Percentiles rank a stretch among this genome's conserved stretches.
phyloP scores from a whole-genome alignment of 441 rosid species.

The Melastoma candidum region DNA sequence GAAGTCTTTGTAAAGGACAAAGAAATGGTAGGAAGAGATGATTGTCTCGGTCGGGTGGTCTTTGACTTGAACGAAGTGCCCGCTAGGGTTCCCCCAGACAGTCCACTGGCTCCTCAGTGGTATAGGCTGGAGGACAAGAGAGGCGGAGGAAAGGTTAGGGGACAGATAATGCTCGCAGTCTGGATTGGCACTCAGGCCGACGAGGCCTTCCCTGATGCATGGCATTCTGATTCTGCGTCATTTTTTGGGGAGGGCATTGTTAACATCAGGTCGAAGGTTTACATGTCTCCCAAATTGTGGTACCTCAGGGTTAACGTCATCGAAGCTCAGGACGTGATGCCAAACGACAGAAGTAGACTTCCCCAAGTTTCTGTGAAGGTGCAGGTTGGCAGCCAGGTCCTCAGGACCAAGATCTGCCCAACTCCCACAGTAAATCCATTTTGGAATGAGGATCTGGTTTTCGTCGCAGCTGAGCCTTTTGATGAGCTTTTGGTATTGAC shows the following conservation, averaged over 20 bases:
- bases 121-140: conserved; percentile 42
- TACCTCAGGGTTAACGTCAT: conserved; percentile 72
- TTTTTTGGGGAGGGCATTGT: conserved; percentile 58
- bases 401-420: conserved; percentile 47
- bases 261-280: conserved; percentile 68
- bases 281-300: conserved; percentile 86
- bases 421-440: conserved; percentile 38
- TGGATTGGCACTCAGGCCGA: conserved; percentile 76
- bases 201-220: conserved; percentile 55
- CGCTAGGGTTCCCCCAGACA: conserved; percentile 59
- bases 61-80: conserved; percentile 57
- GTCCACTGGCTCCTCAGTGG: conserved; percentile 66
- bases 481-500: conserved; percentile 67
- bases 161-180: conserved; percentile 57
- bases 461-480: conserved; percentile 80
- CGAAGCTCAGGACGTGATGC: conserved; percentile 76
- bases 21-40: conserved; percentile 54
- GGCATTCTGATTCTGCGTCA: conserved; percentile 67
- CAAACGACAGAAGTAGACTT: conserved; percentile 51
- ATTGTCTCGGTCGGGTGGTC: conserved; percentile 39
- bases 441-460: conserved; percentile 84
- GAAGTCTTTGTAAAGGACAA: conserved; percentile 48
- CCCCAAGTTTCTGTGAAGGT: conserved; percentile 68
- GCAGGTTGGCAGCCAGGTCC: conserved; percentile 66
- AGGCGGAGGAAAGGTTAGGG: conserved; percentile 47